phyloP scores from a whole-genome alignment of 176 grass and related monocot species.

The Cenchrus fungigraminus region DNA sequence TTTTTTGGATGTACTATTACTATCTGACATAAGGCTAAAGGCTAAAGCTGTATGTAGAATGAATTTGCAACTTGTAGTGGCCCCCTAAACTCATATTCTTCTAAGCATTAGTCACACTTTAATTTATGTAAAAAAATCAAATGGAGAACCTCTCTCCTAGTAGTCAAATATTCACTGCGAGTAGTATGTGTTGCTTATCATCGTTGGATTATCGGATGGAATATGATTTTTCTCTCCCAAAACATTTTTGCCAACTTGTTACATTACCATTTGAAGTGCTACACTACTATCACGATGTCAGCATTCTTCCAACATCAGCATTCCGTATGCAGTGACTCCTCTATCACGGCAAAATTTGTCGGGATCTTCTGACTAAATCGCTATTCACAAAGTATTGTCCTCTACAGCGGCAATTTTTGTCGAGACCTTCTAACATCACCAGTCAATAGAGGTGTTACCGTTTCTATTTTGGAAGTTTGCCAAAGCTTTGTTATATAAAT shows the following conservation, averaged over 20 bases:
- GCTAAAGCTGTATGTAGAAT: not conserved
- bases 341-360: slow-evolving; percentile 12
- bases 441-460: not conserved
- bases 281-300: not conserved
- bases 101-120: not conserved
- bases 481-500: not conserved
- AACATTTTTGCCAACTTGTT: slow-evolving; percentile 11
- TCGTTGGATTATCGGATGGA: not conserved
- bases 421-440: slow-evolving; percentile 4
- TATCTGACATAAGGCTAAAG: not conserved
- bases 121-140: not conserved
- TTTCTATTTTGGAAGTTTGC: not conserved
- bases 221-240: slow-evolving; percentile 5
- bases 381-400: not conserved
- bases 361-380: not conserved
- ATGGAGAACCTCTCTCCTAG: not conserved
- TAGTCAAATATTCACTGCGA: slow-evolving; percentile 12
- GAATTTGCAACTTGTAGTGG: slow-evolving; percentile 6
- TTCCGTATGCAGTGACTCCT: not conserved
- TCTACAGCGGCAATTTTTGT: slow-evolving; percentile 30
- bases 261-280: slow-evolving; percentile 1
- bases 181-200: slow-evolving; percentile 22
- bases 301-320: not conserved
- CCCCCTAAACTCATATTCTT: slow-evolving; percentile 8
- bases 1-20: not conserved